These are phyloP conservation scores for Elaeis oleifera DNA, from an alignment of 202 grass and related monocot genomes.

Conservation along the genomic window DNA sequence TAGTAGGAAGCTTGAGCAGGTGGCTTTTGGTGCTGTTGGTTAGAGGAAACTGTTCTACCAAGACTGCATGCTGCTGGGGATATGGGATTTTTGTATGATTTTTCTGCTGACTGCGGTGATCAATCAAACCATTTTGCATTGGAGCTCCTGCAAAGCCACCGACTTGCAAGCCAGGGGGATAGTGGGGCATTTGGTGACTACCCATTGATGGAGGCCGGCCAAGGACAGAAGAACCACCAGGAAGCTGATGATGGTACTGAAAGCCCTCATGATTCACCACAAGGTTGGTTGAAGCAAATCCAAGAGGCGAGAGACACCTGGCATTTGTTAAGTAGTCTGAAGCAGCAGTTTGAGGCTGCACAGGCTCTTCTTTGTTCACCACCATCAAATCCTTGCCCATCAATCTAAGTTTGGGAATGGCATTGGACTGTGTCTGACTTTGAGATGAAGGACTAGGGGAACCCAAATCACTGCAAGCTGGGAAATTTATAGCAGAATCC, in stretches of 20 bases:
- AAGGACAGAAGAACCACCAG: slow-evolving; percentile 38
- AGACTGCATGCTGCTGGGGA: neutral
- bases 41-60: too few species aligned
- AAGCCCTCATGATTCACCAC: slow-evolving; percentile 1
- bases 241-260: slow-evolving; percentile 18
- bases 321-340: neutral
- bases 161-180: too few species aligned
- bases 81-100: slow-evolving; percentile 28
- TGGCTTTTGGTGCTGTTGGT: too few species aligned
- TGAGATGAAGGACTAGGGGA: slow-evolving; percentile 20
- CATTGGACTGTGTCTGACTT: slow-evolving; percentile 5
- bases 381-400: slow-evolving; percentile 21
- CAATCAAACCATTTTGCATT: slow-evolving; percentile 34
- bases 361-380: slow-evolving; percentile 20
- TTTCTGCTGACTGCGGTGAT: slow-evolving; percentile 26
- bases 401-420: slow-evolving; percentile 19
- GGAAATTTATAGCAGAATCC: slow-evolving; percentile 30
- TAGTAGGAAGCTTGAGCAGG: slow-evolving; percentile 31
- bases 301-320: slow-evolving; percentile 4
- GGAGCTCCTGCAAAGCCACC: slow-evolving; percentile 17
- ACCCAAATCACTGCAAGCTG: slow-evolving; percentile 19
- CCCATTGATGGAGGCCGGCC: slow-evolving; percentile 18
- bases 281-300: slow-evolving; percentile 24
- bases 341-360: slow-evolving; percentile 10
- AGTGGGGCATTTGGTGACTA: slow-evolving; percentile 31